Evolutionary conservation across 192 early-diverging fungal genomes (phyloP).

Genomic region (Rhizophagus prolifer): DNA sequence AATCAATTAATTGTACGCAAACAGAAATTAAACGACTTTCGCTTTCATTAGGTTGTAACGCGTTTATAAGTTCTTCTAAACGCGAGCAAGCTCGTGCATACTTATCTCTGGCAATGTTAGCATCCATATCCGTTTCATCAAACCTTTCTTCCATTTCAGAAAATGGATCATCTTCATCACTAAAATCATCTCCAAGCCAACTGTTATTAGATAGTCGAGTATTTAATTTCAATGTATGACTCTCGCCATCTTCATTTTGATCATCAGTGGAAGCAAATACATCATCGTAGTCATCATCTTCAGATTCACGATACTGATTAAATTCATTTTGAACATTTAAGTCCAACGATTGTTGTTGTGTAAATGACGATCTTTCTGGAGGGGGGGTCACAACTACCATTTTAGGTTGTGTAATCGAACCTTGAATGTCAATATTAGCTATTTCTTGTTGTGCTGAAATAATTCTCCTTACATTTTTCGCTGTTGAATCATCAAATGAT

Average conservation of each 20-base stretch:
- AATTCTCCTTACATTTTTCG: not conserved
- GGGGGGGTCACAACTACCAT: not conserved
- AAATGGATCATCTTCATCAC: slow-evolving; percentile 54
- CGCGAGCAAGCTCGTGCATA: slow-evolving; percentile 37
- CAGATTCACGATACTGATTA: slow-evolving; percentile 20
- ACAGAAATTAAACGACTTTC: slow-evolving; percentile 23
- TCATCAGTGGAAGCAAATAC: slow-evolving; percentile 11
- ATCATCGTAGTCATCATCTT: slow-evolving; percentile 23
- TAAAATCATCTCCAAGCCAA: slow-evolving; percentile 45
- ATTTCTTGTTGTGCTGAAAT: not conserved
- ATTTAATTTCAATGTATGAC: slow-evolving; percentile 38
- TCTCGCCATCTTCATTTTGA: slow-evolving; percentile 24
- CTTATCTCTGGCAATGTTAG: slow-evolving; percentile 47
- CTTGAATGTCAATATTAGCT: too few species aligned
- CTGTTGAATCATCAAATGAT: not conserved
- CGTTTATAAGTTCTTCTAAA: slow-evolving; percentile 37
- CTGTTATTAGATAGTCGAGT: slow-evolving; percentile 43
- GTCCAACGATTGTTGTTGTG: not conserved
- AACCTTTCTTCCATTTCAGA: slow-evolving; percentile 49
- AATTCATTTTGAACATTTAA: slow-evolving; percentile 5
- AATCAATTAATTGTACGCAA: slow-evolving; percentile 27
- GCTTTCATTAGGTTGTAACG: slow-evolving; percentile 32
- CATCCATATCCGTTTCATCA: slow-evolving; percentile 50
- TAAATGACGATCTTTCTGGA: not conserved
- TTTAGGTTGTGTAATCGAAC: too few species aligned